Evolutionary conservation across 139 green algal genomes (phyloP), one percentile per base, ranked within the genome.

Genomic region (Haematococcus sp.): DNA sequence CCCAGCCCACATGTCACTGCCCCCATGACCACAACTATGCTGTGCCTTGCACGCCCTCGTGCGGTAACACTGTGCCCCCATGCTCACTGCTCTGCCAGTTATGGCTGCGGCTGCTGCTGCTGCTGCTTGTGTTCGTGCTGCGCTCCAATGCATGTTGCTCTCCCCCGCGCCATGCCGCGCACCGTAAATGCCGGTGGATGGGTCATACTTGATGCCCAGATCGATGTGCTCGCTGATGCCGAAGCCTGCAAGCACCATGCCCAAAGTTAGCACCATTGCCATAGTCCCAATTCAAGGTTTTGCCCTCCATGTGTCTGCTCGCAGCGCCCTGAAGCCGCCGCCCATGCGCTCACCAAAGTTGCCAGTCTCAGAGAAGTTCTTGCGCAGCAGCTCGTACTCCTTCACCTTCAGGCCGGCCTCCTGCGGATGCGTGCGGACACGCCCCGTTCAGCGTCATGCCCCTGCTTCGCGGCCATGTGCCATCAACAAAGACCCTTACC

Each of bases 131-230:
- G n/a, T n/a, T n/a, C n/a, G n/a, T n/a, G n/a, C n/a, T n/a, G n/a
- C n/a, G n/a, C n/a, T n/a, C n/a, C n/a, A n/a, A n/a, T n/a, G n/a
- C n/a, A n/a, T n/a, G n/a, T n/a, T n/a, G n/a, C n/a, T n/a, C n/a
- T n/a, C n/a, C n/a, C n/a, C n/a, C n/a, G n/a, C n/a, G n/a, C n/a
- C 46, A 55, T 55, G 46, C 46, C 15, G 66, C 89, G 80, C 76
- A 95, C 93, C 95, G 82, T 98, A 99, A 73, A 99, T 99, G 64
- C 96, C 96, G 44, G 96, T 99, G 78, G 93, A 98, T 32, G 96
- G 96, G 81, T 99, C 96, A 82, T 99, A 99, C 90, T 99, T 99
- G 88, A 99, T 98, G 73, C 96, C 96, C 81, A 99, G 87, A 69
- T 99, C 96, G 80, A 99, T 99, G 91, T 99, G 96, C 91, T 99